A percentile compares a stretch with the other conserved stretches of the same genome.
Evolutionary conservation across 129 eudicot species (phyloP).

Genomic region (Helianthus tuberosus): DNA sequence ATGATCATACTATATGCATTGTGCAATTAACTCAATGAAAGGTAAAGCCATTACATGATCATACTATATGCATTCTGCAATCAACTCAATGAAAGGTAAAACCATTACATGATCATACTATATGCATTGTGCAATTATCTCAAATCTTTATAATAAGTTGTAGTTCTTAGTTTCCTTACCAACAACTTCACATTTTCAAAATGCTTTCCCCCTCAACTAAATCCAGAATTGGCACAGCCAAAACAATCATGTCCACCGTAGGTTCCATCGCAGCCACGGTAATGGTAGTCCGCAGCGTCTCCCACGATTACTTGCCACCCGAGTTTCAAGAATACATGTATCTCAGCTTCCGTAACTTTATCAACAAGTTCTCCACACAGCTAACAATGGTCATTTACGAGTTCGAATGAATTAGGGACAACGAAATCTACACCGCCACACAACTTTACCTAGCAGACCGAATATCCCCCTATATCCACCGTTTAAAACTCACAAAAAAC

Average conservation of each 20-base stretch:
- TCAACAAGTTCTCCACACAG: constrained; percentile 30
- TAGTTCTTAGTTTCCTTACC: no score
- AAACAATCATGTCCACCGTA: constrained; percentile 41
- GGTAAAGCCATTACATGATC: no score
- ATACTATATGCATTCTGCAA: no score
- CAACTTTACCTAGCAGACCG: constrained; percentile 47
- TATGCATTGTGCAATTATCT: no score
- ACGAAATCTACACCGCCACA: constrained; percentile 46
- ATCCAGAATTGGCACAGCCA: constrained; percentile 11
- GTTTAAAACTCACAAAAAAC: constrained; percentile 46
- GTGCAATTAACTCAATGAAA: no score
- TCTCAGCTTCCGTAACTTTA: constrained; percentile 31
- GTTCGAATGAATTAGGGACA: constrained; percentile 39
- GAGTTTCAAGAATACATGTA: constrained; percentile 41
- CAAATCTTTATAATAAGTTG: no score
- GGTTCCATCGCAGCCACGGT: constrained; percentile 58
- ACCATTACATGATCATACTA: no score
- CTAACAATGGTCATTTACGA: constrained; percentile 57
- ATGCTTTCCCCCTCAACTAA: constrained; percentile 36
- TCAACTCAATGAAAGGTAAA: no score
- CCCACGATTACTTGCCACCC: constrained; percentile 39
- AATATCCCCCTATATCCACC: constrained; percentile 42
- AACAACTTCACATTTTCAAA: background rate
- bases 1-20: no score
- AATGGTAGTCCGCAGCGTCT: constrained; percentile 45